Conservation (phyloP, 768 basidiomycete genomes). For the Neoboletus subvelutipes region DNA sequence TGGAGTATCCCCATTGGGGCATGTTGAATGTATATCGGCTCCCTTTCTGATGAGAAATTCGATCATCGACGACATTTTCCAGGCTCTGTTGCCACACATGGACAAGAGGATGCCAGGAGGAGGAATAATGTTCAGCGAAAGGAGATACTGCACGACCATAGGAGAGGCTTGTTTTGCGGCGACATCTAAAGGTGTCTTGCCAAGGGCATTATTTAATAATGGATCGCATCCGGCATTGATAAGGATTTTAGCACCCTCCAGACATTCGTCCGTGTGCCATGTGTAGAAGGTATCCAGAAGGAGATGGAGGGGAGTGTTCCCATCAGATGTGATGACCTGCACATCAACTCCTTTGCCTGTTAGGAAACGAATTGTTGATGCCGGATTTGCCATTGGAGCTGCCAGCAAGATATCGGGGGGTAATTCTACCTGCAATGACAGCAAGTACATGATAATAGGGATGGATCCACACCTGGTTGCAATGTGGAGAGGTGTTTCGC, state of each 20-base stretch:
- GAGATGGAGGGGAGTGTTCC: background rate
- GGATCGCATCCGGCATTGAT: too few species aligned
- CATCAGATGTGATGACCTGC: background rate
- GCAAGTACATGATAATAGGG: background rate
- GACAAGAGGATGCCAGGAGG: background rate
- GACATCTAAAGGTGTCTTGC: too few species aligned
- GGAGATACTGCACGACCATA: background rate
- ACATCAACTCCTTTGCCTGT: background rate
- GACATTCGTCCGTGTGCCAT: background rate
- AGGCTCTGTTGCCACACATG: background rate
- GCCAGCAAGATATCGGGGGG: background rate
- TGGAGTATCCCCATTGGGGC: background rate
- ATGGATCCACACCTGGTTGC: background rate
- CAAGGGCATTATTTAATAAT: too few species aligned
- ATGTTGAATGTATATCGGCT: background rate
- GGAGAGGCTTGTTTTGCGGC: background rate
- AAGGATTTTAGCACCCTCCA: background rate
- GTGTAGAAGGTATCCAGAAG: rapidly evolving
- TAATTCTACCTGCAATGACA: background rate
- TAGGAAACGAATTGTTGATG: background rate
- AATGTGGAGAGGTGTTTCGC: background rate
- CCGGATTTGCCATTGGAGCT: background rate
- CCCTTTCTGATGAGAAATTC: background rate
- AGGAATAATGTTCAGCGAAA: background rate
- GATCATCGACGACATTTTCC: too few species aligned